Evolutionary conservation across 768 basidiomycete species (phyloP).

Genomic region (Xanthoconium stramineum): DNA sequence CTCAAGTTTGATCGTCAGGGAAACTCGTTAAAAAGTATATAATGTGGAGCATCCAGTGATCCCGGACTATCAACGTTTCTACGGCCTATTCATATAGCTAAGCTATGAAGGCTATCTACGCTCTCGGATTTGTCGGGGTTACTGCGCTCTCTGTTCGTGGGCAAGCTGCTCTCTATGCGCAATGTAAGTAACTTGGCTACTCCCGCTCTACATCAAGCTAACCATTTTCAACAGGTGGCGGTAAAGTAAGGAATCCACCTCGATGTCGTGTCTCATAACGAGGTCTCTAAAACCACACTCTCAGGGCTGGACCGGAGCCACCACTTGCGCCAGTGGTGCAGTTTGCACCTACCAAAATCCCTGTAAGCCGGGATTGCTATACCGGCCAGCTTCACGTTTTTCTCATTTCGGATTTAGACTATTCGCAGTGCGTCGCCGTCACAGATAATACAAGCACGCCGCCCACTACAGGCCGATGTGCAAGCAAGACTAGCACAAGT

Average conservation of each 20-base stretch:
- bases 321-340: conserved; percentile 7
- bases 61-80: neutral
- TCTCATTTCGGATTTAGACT: neutral
- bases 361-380: neutral
- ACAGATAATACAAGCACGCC: neutral
- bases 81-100: neutral
- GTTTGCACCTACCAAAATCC: conserved; percentile 2
- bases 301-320: conserved; percentile 8
- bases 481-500: too few species aligned
- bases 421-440: conserved; percentile 8
- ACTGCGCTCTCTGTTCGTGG: conserved; percentile 2
- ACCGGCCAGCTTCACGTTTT: neutral
- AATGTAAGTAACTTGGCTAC: conserved; percentile 4
- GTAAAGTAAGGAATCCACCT: neutral
- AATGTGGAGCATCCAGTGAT: neutral
- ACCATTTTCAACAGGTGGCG: conserved; percentile 7
- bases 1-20: neutral
- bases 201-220: neutral
- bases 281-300: too few species aligned
- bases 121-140: conserved; percentile 1
- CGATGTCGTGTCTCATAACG: neutral
- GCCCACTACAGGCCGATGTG: too few species aligned
- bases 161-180: conserved; percentile 10
- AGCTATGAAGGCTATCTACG: conserved; percentile 1
- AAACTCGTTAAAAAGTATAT: neutral